Base-by-base conservation (phyloP, 352 stramenopile species). In the Bremia lactucae region DNA sequence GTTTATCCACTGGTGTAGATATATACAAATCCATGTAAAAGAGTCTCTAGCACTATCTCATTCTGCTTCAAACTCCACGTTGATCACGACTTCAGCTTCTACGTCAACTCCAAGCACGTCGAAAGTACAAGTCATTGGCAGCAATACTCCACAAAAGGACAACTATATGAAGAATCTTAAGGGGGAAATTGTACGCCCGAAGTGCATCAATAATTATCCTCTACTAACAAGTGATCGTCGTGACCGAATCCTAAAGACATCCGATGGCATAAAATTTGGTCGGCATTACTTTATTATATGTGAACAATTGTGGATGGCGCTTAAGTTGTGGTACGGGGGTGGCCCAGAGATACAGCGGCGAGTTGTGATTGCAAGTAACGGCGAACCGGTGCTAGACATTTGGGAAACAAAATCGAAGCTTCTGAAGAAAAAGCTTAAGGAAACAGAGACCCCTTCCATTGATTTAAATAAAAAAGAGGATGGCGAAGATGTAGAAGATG, bases 271-370 rank as follows among this genome's bases (percentile, higher is more conserved):
- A 50, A 83, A 86, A 38, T 36, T 74, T 6, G 77, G 71, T 0
- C 80, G 82, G 22, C 80, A 96, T 44, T 94, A 87, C 50, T 65
- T 91, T 15, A 71, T 96, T 4, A 74, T 97, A 19, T 72, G 65
- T 16, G 81, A 91, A 46, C 73, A 84, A 39, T 62, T 95, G 6
- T 97, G 81, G 82, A 84, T 91, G 53, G 83, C 73, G 20, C 60
- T 96, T 4, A 91, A 96, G 44, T 44, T 83, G 6, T 97, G 89
- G 89, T 97, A 97, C 49, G 81, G 84, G 24, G 89, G 85, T 18
- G 87, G 84, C 0, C 89, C 89, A 0, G 68, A 89, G 42, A 73
- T 97, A 40, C 70, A 76, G 34, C 71, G 88, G 4, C 74, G 70
- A n/a, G 87, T 96, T 9, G 65, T 95, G 2, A 49, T 75, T 49